Percentiles rank a stretch among this genome's conserved stretches.
phyloP scores from a whole-genome alignment of 78 protist genomes.

The Emiliania huxleyi region DNA sequence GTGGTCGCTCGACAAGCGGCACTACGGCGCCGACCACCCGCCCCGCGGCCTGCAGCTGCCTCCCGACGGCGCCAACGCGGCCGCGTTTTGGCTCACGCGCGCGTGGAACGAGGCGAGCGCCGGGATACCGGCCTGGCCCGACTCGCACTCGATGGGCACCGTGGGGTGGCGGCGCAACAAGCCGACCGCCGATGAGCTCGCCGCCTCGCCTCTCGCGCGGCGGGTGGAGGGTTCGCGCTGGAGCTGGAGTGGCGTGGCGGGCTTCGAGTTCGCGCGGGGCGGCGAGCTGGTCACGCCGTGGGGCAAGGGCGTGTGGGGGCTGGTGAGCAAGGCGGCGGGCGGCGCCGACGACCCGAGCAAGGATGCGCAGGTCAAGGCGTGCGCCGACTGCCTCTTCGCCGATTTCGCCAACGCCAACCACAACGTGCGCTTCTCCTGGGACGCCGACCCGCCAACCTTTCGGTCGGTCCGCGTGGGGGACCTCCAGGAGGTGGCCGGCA shows the following conservation, averaged over 20 bases:
- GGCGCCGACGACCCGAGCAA: not conserved
- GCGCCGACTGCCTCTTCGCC: not conserved
- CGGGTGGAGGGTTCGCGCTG: not conserved
- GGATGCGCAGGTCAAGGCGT: not conserved
- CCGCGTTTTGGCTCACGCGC: not conserved
- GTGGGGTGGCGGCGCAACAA: conserved; percentile 1
- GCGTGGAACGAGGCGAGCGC: conserved; percentile 28
- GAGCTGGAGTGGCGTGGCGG: not conserved
- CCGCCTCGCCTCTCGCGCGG: not conserved
- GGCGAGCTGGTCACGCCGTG: not conserved
- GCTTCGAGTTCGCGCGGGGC: not conserved
- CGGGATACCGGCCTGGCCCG: not conserved
- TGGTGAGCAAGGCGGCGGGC: not conserved
- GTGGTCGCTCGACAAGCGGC: conserved; percentile 23
- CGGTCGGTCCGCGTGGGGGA: not conserved
- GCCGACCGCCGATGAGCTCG: not conserved
- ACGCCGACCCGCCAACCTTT: not conserved
- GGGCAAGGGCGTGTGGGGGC: not conserved
- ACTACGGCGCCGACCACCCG: not conserved
- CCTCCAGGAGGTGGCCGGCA: not conserved
- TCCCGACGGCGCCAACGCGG: not conserved
- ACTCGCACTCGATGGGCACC: not conserved
- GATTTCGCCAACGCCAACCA: not conserved
- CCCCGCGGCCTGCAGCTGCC: not conserved
- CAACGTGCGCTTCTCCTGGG: not conserved